phyloP scores from a whole-genome alignment of 192 early-diverging fungal genomes.

The Gigaspora rosea region DNA sequence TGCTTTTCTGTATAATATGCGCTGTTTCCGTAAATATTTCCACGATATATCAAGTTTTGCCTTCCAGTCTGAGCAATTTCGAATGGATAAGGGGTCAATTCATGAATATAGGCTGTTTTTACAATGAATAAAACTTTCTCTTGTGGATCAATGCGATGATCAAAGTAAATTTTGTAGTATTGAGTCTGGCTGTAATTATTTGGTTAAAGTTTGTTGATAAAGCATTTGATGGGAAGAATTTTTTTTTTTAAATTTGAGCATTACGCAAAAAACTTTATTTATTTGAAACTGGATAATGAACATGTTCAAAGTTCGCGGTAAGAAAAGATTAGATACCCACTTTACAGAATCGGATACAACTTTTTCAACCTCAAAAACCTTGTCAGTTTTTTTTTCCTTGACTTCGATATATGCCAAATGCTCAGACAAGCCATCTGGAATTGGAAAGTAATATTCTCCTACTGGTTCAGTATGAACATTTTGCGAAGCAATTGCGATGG shows the following conservation, averaged over 20 bases:
- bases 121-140: constrained; percentile 64
- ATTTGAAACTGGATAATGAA: not conserved
- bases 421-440: constrained; percentile 34
- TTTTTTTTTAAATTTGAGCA: not conserved
- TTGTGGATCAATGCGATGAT: constrained; percentile 49
- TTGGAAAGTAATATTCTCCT: constrained; percentile 52
- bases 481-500: constrained; percentile 44
- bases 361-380: constrained; percentile 39
- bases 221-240: not conserved
- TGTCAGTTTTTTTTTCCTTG: constrained; percentile 45
- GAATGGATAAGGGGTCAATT: constrained; percentile 54
- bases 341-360: constrained; percentile 31
- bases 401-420: constrained; percentile 47
- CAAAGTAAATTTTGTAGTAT: constrained; percentile 52
- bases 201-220: not conserved
- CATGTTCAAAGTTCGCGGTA: not conserved
- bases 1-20: constrained; percentile 71
- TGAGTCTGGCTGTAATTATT: constrained; percentile 37
- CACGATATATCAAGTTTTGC: constrained; percentile 66
- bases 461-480: constrained; percentile 46
- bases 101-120: constrained; percentile 48
- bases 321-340: constrained; percentile 10
- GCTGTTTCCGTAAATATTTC: constrained; percentile 61
- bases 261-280: constrained; percentile 3
- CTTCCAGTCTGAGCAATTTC: constrained; percentile 63